Evolutionary conservation across 495 filamentous ascomycete genomes (phyloP).

Genomic region (Diplogelasinospora grovesii): DNA sequence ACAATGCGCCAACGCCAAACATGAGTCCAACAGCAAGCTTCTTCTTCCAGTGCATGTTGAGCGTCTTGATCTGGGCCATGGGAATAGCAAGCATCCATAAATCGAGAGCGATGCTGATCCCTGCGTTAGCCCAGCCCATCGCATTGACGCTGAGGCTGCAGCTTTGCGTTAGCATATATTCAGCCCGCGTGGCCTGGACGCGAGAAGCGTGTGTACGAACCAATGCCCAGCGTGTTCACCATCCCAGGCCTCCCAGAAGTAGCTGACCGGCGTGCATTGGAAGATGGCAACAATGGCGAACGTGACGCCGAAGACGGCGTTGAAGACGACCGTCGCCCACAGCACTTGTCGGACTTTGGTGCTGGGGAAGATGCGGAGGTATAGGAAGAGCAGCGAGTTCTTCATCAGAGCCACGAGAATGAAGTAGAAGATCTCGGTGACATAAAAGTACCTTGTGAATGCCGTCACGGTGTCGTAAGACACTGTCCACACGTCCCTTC

Average conservation of each 20-base stretch:
- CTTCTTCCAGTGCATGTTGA: conserved; percentile 31
- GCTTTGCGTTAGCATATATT: no score
- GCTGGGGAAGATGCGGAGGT: conserved; percentile 40
- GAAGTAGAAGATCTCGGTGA: conserved; percentile 27
- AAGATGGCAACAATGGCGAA: conserved; percentile 33
- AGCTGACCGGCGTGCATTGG: conserved; percentile 37
- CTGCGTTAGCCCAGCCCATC: conserved; percentile 24
- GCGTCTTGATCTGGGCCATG: conserved; percentile 24
- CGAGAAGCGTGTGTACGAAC: no score
- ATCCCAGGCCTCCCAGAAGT: conserved; percentile 28
- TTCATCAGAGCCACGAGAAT: conserved; percentile 42
- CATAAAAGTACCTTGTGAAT: conserved; percentile 5
- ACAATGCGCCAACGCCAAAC: conserved; percentile 35
- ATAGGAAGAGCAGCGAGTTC: no score
- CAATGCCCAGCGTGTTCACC: conserved; percentile 19
- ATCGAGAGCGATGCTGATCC: conserved; percentile 29
- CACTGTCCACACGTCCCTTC: conserved; percentile 43
- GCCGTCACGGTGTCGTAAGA: conserved; percentile 39
- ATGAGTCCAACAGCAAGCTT: conserved; percentile 28
- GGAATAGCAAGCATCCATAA: conserved; percentile 32
- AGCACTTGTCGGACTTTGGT: conserved; percentile 22
- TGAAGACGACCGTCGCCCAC: conserved; percentile 25
- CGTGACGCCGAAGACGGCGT: conserved; percentile 30
- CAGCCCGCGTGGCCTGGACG: no score
- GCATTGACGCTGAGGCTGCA: conserved; percentile 22